Evolutionary conservation across 306 rosid species (phyloP).

Genomic region (Abrus pulchellus): DNA sequence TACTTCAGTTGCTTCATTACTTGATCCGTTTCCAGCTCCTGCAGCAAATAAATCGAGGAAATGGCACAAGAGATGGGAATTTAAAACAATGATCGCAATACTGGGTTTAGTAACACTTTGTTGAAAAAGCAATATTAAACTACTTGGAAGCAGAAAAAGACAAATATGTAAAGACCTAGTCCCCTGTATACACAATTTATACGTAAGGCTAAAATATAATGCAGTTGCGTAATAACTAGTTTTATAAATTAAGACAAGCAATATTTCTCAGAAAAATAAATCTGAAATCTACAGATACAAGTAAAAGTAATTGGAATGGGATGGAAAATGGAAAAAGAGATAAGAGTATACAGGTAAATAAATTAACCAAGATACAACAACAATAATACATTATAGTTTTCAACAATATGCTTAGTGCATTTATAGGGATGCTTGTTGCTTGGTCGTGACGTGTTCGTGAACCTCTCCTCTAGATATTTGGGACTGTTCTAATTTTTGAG

Average conservation of each 20-base stretch:
- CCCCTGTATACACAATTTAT: constrained; percentile 1
- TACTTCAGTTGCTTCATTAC: constrained; percentile 84
- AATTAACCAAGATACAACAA: neutral
- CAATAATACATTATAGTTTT: neutral
- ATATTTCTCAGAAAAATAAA: neutral
- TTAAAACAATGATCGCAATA: constrained; percentile 3
- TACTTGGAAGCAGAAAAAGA: constrained; percentile 16
- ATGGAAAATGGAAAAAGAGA: neutral
- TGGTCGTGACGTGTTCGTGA: neutral
- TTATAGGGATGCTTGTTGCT: neutral
- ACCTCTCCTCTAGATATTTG: neutral
- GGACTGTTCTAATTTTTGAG: neutral
- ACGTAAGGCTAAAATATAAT: neutral
- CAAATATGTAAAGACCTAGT: constrained; percentile 7
- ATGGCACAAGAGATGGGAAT: constrained; percentile 1
- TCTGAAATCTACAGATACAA: neutral
- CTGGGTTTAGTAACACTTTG: constrained; percentile 32
- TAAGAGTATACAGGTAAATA: neutral
- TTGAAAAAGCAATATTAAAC: constrained; percentile 41
- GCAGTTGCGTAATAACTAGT: constrained; percentile 17
- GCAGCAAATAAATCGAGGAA: constrained; percentile 45
- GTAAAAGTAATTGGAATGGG: neutral
- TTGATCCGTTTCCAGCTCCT: constrained; percentile 85
- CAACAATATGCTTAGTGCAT: neutral
- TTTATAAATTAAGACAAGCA: neutral